phyloP scores from a whole-genome alignment of 495 filamentous ascomycete species.

The Monascus purpureus region DNA sequence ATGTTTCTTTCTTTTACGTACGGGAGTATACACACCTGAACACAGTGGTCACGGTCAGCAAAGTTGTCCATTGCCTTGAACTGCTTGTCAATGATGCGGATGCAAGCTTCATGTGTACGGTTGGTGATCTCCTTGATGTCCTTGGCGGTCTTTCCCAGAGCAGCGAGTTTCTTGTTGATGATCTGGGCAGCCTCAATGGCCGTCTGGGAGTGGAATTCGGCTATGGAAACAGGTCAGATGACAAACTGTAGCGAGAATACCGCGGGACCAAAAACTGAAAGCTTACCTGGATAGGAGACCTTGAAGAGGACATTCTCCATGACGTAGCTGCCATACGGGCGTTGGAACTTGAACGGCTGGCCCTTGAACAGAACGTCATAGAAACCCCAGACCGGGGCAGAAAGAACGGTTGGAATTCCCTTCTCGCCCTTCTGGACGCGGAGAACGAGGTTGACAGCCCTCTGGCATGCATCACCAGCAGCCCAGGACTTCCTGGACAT shows the following conservation, averaged over 20 bases:
- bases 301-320: conserved; percentile 99
- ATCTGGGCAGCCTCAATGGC: conserved; percentile 88
- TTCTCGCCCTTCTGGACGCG: conserved; percentile 88
- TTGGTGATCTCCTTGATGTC: conserved; percentile 90
- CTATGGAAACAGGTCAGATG: conserved; percentile 22
- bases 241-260: too few species aligned
- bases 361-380: conserved; percentile 96
- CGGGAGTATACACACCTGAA: conserved; percentile 43
- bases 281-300: conserved; percentile 88
- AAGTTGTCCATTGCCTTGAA: conserved; percentile 99
- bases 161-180: conserved; percentile 68
- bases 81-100: conserved; percentile 99
- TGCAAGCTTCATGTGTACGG: conserved; percentile 94
- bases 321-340: conserved; percentile 92
- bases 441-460: conserved; percentile 83
- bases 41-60: conserved; percentile 96
- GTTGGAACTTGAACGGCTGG: conserved; percentile 90
- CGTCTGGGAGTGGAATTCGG: conserved; percentile 98
- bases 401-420: conserved; percentile 83
- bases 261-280: too few species aligned
- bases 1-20: neutral
- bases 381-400: conserved; percentile 92
- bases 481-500: conserved; percentile 99
- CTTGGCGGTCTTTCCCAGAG: conserved; percentile 76
- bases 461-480: conserved; percentile 93